phyloP scores from a whole-genome alignment of 2,329 filamentous ascomycete genomes.

The Grosmannia clavigera region DNA sequence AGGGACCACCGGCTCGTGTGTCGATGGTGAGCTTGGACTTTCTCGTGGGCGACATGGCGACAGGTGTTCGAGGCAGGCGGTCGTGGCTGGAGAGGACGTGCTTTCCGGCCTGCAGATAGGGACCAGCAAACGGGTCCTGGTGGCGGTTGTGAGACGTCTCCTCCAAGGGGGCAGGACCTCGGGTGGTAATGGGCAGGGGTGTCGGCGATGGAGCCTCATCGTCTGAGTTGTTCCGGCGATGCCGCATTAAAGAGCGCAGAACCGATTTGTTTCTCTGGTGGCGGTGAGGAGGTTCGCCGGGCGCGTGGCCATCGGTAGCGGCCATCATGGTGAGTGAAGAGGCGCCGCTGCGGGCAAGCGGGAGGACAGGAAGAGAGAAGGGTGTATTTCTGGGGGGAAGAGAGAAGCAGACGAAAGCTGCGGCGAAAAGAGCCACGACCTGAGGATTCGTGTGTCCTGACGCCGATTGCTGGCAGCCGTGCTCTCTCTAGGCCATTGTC shows the following conservation, averaged over 20 bases:
- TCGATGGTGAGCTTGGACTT: conserved; percentile 46
- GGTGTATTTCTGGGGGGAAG: background rate
- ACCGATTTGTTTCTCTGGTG: conserved; percentile 35
- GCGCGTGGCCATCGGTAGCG: conserved; percentile 1
- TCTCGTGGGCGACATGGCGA: conserved; percentile 39
- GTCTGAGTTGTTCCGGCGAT: conserved; percentile 33
- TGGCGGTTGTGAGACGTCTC: conserved; percentile 46
- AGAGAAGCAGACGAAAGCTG: background rate
- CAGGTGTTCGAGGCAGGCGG: background rate
- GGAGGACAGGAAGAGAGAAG: background rate
- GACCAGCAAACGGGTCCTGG: conserved; percentile 20
- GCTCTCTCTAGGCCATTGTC: background rate
- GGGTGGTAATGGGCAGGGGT: conserved; percentile 1
- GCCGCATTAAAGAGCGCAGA: conserved; percentile 36
- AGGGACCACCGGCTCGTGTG: background rate
- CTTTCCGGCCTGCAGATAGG: conserved; percentile 13
- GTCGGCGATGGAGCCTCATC: conserved; percentile 23
- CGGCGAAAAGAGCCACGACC: background rate
- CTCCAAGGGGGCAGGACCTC: conserved; percentile 27
- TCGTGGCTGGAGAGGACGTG: background rate
- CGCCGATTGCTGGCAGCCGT: background rate
- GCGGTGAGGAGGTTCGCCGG: background rate
- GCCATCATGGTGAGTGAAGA: conserved; percentile 5
- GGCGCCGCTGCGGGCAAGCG: too few relatives aligned
- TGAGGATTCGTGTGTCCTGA: background rate